Conservation (phyloP, 805 yeast species). For the Candida taoyuanica region DNA sequence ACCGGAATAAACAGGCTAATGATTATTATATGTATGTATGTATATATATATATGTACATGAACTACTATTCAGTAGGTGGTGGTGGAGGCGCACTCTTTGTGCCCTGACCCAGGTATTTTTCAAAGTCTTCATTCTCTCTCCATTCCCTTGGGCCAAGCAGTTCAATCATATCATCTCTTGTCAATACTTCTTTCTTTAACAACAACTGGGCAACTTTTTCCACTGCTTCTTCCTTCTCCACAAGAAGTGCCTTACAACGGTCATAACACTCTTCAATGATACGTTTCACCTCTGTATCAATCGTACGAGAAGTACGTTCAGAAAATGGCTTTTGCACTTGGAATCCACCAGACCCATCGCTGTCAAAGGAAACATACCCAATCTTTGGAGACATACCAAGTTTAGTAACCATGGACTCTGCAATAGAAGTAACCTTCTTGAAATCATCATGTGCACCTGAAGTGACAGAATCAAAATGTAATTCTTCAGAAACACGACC, state of each 20-base stretch:
- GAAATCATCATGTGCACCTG: constrained; percentile 92
- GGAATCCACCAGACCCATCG: constrained; percentile 46
- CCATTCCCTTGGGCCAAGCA: constrained; percentile 76
- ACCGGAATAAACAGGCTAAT: neutral
- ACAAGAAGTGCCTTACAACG: constrained; percentile 53
- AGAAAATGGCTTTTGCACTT: constrained; percentile 60
- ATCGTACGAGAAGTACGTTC: constrained; percentile 65
- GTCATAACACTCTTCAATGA: constrained; percentile 61
- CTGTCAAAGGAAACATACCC: constrained; percentile 61
- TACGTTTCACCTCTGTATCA: constrained; percentile 63
- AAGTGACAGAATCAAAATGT: constrained; percentile 80
- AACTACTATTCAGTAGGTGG: constrained; percentile 8
- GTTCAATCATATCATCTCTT: constrained; percentile 71
- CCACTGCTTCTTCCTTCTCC: constrained; percentile 58
- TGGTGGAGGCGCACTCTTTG: constrained; percentile 20
- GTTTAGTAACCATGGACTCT: constrained; percentile 77
- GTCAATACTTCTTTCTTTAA: constrained; percentile 72
- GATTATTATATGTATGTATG: neutral
- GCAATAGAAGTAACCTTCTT: constrained; percentile 89
- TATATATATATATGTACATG: neutral
- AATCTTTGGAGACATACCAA: constrained; percentile 82
- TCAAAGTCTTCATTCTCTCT: constrained; percentile 87
- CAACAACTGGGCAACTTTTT: constrained; percentile 68
- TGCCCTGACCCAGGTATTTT: constrained; percentile 54
- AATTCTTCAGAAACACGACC: constrained; percentile 91